Evolutionary conservation across 2,329 filamentous ascomycete genomes (phyloP).

Genomic region (Ceratocystis colombiana): DNA sequence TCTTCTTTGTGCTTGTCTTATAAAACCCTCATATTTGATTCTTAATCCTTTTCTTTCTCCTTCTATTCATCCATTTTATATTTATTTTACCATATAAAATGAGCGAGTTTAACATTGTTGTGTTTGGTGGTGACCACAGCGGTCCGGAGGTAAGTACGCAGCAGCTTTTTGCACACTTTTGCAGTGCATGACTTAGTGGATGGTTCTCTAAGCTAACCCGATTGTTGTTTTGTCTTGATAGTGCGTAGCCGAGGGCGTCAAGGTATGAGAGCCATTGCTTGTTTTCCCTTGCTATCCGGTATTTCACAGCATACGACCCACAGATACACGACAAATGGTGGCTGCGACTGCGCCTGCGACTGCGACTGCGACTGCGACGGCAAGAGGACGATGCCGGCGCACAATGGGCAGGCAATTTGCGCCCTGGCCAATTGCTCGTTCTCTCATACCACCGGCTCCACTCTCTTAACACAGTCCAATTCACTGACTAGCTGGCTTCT

Average conservation of each 20-base stretch:
- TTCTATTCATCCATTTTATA: not conserved
- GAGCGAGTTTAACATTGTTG: constrained; percentile 66
- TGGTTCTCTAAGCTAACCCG: constrained; percentile 9
- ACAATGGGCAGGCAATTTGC: too few relatives aligned
- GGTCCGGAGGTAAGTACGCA: constrained; percentile 61
- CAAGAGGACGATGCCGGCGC: too few relatives aligned
- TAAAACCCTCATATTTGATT: too few relatives aligned
- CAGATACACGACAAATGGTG: not conserved
- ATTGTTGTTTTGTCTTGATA: constrained; percentile 26
- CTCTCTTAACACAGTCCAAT: not conserved
- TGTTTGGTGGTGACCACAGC: constrained; percentile 74
- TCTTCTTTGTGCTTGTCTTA: not conserved
- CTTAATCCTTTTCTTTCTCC: not conserved
- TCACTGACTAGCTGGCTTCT: not conserved
- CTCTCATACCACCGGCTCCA: not conserved
- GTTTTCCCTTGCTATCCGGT: not conserved
- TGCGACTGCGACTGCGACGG: not conserved
- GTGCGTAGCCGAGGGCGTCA: constrained; percentile 77
- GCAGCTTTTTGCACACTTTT: not conserved
- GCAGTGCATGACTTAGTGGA: not conserved
- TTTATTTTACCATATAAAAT: constrained; percentile 37
- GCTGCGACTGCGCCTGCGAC: not conserved
- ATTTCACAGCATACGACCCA: not conserved
- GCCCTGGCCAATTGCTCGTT: too few relatives aligned
- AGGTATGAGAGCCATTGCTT: constrained; percentile 44